Evolutionary conservation across 768 basidiomycete genomes (phyloP), one percentile per base, ranked within the genome.

Genomic region (Ramaria sp.): DNA sequence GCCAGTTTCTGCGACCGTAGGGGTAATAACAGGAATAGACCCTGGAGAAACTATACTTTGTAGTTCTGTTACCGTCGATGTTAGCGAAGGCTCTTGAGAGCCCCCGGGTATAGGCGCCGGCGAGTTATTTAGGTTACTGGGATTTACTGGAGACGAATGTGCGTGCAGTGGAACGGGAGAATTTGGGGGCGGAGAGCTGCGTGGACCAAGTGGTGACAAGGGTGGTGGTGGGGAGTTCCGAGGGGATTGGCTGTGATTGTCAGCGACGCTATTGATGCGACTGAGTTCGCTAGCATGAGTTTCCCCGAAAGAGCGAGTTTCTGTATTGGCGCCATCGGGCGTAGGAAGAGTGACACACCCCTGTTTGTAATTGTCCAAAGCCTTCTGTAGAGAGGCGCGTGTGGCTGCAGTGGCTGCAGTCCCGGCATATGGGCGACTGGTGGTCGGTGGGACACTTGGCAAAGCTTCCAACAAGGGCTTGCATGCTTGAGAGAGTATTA

Each of bases 301-400:
- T 69, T 85, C 86, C 19, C 90, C 90, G 65, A 92, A 92, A 68
- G 86, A 89, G 57, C 79, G 79, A 0, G 86, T 87, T 63, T 91
- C 86, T 3, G 84, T 84, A 65, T 85, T 82, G n/a, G 76, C 69
- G 5, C 73, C 71, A 30, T 13, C 68, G 59, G 15, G 76, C 74
- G 11, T 27, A 12, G 75, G 72, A 11, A 88, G 72, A 42, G 74
- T 75, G 63, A 79, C 76, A 58, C 79, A 75, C 0, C 88, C 89
- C 1, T 81, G 80, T 65, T 79, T 80, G 71, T 88, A 91, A 61
- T 83, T 78, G 67, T 92, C 89, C 37, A 92, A 72, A 0, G 88
- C 86, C 34, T 80, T 75, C 66, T 92, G 90, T 19, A 92, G 76
- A 12, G 84, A 78, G 11, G 85, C 86, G 39, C 89, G 82, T 31